phyloP scores from a whole-genome alignment of 2,329 filamentous ascomycete species.

The Calonectria leucothoes region DNA sequence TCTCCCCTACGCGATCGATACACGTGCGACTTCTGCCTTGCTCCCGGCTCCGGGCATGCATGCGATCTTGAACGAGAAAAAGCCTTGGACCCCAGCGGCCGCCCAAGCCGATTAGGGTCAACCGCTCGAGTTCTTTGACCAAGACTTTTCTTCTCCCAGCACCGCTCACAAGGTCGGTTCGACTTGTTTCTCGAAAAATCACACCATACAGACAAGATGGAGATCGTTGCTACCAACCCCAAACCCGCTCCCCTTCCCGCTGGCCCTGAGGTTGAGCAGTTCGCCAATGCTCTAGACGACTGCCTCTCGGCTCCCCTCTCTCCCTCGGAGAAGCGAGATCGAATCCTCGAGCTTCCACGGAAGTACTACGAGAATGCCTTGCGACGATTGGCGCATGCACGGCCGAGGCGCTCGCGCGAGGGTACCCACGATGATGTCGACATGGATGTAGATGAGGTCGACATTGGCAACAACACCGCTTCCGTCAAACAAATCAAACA shows the following conservation, averaged over 20 bases:
- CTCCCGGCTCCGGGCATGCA: conserved; percentile 34
- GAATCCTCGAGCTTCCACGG: conserved; percentile 71
- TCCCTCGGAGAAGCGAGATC: conserved; percentile 67
- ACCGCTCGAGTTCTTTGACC: conserved; percentile 22
- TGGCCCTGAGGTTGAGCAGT: conserved; percentile 86
- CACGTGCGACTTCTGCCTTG: conserved; percentile 18
- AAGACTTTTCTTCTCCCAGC: conserved; percentile 1
- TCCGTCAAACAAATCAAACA: conserved; percentile 50
- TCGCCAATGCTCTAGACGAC: conserved; percentile 84
- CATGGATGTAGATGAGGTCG: conserved; percentile 67
- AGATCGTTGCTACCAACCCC: conserved; percentile 14
- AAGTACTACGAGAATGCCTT: conserved; percentile 69
- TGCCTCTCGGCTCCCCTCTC: conserved; percentile 68
- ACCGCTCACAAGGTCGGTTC: background rate
- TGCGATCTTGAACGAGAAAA: conserved; percentile 34
- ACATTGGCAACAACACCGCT: conserved; percentile 45
- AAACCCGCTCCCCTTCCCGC: conserved; percentile 47
- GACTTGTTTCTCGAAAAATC: background rate
- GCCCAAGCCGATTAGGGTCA: conserved; percentile 42
- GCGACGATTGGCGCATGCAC: conserved; percentile 45
- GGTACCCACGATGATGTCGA: conserved; percentile 59
- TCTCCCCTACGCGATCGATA: conserved; percentile 6
- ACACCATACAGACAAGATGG: conserved; percentile 28
- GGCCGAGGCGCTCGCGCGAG: conserved; percentile 42
- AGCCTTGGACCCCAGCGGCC: conserved; percentile 39